Evolutionary conservation across 768 basidiomycete genomes (phyloP), one percentile per base, ranked within the genome.

Genomic region (Saitozyma sp.): DNA sequence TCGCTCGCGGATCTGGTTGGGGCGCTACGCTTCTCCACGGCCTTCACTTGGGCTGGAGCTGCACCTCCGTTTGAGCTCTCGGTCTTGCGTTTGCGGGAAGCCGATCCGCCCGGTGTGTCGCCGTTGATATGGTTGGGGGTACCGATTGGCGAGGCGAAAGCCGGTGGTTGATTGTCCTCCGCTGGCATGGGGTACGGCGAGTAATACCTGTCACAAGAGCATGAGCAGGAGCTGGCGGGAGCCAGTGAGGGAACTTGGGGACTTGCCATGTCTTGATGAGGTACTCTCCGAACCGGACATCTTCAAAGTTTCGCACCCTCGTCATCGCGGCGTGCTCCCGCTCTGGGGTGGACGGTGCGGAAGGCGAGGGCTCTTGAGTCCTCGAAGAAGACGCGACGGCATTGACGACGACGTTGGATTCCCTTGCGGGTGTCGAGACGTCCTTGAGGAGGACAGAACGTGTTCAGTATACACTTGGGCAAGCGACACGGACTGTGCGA

Each of bases 211-310:
- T 38, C 6, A n/a, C 11, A 40, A 53, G 10, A 50, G 11, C 16
- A 43, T 50, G 48, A 40, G 62, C 43, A 54, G 29, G 29, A 29
- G 43, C 50, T 48, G 20, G 9, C 3, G 1, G 37, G 45, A 29
- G 41, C 13, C 20, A 8, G 43, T 45, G 40, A 3, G 20, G 45
- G n/a, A 46, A 16, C 10, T 37, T 16, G 56, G 48, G 37, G 53
- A 82, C 87, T 68, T 68, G 92, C 92, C 92, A 94, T 9, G 92
- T 91, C 76, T 87, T 88, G 71, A 96, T 90, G 76, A 89, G 84
- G 86, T 89, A 93, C 37, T 86, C 83, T 50, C 90, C 91, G 79
- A 92, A 91, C 70, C 87, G 85, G 65, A 94, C 90, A 71, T 85
- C 86, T 63, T 92, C 91, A 74, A 93, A 92, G 76, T 94, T 96